These are phyloP conservation scores for Exserohilum rostratum DNA, from an alignment of 2,329 filamentous ascomycete genomes.

Conservation along the genomic window DNA sequence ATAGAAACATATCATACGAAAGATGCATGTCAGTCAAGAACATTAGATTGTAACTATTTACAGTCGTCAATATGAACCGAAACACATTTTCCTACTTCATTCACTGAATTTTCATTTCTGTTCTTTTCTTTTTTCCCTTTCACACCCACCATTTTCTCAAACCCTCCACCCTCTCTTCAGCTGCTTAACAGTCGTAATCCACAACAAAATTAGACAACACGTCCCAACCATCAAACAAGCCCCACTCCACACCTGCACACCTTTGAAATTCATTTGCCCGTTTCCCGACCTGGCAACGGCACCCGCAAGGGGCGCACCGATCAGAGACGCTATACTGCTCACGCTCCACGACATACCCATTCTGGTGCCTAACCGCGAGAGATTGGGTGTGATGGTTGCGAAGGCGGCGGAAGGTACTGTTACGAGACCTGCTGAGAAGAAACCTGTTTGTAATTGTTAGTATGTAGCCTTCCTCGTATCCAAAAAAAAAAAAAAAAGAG, in stretches of 20 bases:
- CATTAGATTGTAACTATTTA: too few relatives aligned
- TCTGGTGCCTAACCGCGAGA: conserved; percentile 43
- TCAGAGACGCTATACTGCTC: conserved; percentile 43
- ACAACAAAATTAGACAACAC: conserved; percentile 33
- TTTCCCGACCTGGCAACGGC: conserved; percentile 34
- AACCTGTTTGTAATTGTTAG: conserved; percentile 33
- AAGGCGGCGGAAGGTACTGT: conserved; percentile 47
- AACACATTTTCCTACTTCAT: too few relatives aligned
- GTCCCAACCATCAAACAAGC: conserved; percentile 42
- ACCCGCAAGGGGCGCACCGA: conserved; percentile 46
- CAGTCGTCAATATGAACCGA: too few relatives aligned
- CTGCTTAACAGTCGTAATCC: conserved; percentile 28
- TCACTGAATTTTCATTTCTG: too few relatives aligned
- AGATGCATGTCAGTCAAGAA: too few relatives aligned
- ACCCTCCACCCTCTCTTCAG: conserved; percentile 42
- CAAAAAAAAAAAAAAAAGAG: neutral
- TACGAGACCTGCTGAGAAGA: conserved; percentile 47
- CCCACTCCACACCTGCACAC: conserved; percentile 46
- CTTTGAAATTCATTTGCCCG: conserved; percentile 35
- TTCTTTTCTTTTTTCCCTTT: neutral
- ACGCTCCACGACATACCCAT: conserved; percentile 48
- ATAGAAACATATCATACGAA: too few relatives aligned
- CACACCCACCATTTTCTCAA: neutral
- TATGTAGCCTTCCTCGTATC: neutral
- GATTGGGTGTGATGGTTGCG: conserved; percentile 45